Base-by-base conservation (phyloP, 2,329 filamentous ascomycete species). In the Botrytis porri region DNA sequence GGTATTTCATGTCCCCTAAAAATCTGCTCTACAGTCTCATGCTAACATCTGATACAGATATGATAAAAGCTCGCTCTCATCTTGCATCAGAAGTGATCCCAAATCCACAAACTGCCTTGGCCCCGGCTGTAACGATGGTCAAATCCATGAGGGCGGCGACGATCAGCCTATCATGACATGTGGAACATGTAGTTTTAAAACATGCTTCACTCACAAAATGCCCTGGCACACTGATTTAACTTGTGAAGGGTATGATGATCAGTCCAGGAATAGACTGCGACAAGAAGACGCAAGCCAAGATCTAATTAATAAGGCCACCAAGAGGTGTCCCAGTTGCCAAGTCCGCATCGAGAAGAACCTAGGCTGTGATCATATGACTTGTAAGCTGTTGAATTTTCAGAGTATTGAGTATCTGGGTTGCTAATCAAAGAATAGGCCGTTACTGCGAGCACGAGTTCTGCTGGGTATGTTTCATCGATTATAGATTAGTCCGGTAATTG, bases 41-140 rank as follows among this genome's bases (percentile, higher is more conserved):
- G 25, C 12, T 39, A 66, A 62, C 10, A 39, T 22, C 6, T 20
- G 25, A 22, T 5, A 16, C 5, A 72, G 62, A 37, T 72, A 60
- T 12, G 62, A 72, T 5, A 48, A 32, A 12, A 69, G 61, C 0
- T 12, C 39, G 0, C 41, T 67, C 9, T 12, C 41, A 22, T 67
- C 51, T 4, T 45, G 9, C 39, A 60, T 72, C 10, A 14, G 18
- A 6, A 22, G 18, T 22, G 48, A 84, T 1, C 80, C 82, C 0
- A 84, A 84, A 45, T 89, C 88, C 75, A 79, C 84, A 22, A 88
- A 86, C 85, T 90, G 88, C 75, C 83, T 87, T 1, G 73, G 72
- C 7, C 80, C 85, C 0, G 82, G 81, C 3, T 90, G 88, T 76
- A 83, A 81, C 14, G 84, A 82, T 1, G 87, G 88, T 0, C 87